Conservation (phyloP, 2,329 filamentous ascomycete species). For the Exserohilum turcica region DNA sequence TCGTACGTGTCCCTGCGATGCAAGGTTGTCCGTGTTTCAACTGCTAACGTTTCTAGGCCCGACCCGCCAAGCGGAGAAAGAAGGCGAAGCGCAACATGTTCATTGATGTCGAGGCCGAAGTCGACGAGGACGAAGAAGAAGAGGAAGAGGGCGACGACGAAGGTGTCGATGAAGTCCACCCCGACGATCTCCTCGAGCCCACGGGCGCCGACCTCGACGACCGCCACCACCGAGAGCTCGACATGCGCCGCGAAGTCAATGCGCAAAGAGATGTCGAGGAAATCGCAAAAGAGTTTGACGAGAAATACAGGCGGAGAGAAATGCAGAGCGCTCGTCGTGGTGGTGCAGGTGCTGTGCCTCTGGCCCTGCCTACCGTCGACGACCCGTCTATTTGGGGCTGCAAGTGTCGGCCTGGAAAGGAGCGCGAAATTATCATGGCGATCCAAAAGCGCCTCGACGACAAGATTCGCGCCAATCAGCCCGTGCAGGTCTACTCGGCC, state of each 20-base stretch:
- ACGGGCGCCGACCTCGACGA: slow-evolving; percentile 84
- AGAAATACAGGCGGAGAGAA: slow-evolving; percentile 80
- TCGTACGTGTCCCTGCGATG: slow-evolving; percentile 22
- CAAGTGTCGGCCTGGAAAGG: slow-evolving; percentile 92
- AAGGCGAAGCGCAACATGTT: slow-evolving; percentile 79
- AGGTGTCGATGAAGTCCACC: slow-evolving; percentile 87
- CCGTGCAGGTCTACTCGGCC: slow-evolving; percentile 82
- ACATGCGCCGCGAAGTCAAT: slow-evolving; percentile 86
- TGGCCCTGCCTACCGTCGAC: slow-evolving; percentile 89
- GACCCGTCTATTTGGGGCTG: slow-evolving; percentile 97
- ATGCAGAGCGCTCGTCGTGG: slow-evolving; percentile 40
- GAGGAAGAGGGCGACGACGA: slow-evolving; percentile 82
- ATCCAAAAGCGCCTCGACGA: slow-evolving; percentile 91
- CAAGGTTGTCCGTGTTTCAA: not conserved
- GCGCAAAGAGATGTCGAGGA: slow-evolving; percentile 91
- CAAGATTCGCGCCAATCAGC: slow-evolving; percentile 74
- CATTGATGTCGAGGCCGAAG: slow-evolving; percentile 97
- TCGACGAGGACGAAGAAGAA: slow-evolving; percentile 85
- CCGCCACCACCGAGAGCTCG: slow-evolving; percentile 88
- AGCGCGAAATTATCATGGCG: slow-evolving; percentile 84
- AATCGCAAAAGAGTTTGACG: slow-evolving; percentile 78
- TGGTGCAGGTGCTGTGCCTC: slow-evolving; percentile 42
- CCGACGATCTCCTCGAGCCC: slow-evolving; percentile 82
- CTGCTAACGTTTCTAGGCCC: slow-evolving; percentile 54
- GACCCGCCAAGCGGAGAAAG: slow-evolving; percentile 79